These are phyloP conservation scores for Aquanectria penicillioides DNA, from an alignment of 2,329 filamentous ascomycete species.

Conservation along the genomic window DNA sequence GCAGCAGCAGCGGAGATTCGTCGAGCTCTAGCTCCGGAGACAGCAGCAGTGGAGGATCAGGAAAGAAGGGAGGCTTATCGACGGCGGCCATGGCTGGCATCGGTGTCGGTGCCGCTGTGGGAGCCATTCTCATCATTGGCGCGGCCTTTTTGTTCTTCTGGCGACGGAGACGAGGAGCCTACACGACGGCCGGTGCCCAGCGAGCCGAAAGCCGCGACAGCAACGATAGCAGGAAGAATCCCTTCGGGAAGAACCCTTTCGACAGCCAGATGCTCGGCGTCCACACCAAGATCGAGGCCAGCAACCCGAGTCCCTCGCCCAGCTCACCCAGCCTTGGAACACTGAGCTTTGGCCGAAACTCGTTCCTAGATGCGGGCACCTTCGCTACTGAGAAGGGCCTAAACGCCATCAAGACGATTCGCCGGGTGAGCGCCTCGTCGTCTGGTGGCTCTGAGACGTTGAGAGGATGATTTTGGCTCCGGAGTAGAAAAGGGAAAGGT, in stretches of 20 bases:
- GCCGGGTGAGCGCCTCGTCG: constrained; percentile 39
- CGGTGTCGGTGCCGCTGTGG: constrained; percentile 30
- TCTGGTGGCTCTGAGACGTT: constrained; percentile 27
- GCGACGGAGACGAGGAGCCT: constrained; percentile 14
- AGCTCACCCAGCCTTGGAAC: constrained; percentile 33
- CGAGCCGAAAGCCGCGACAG: constrained; percentile 36
- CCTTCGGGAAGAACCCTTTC: constrained; percentile 22
- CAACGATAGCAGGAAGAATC: constrained; percentile 19
- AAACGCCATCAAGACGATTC: constrained; percentile 42
- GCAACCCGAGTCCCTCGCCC: constrained; percentile 33
- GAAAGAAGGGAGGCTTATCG: constrained; percentile 35
- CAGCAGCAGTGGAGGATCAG: constrained; percentile 6
- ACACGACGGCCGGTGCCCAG: background rate
- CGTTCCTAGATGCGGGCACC: constrained; percentile 34
- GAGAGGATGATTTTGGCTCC: constrained; percentile 8
- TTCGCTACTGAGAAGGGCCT: constrained; percentile 29
- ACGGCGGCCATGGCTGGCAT: constrained; percentile 38
- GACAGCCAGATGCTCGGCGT: constrained; percentile 37
- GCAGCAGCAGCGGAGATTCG: constrained; percentile 11
- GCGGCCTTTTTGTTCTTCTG: constrained; percentile 32
- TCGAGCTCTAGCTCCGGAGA: background rate
- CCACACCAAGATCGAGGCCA: constrained; percentile 41
- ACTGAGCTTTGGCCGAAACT: constrained; percentile 40
- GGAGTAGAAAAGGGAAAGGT: constrained; percentile 8
- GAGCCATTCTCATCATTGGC: constrained; percentile 19